These are phyloP conservation scores for Talaromyces liani DNA, from an alignment of 495 filamentous ascomycete species.

Conservation along the genomic window DNA sequence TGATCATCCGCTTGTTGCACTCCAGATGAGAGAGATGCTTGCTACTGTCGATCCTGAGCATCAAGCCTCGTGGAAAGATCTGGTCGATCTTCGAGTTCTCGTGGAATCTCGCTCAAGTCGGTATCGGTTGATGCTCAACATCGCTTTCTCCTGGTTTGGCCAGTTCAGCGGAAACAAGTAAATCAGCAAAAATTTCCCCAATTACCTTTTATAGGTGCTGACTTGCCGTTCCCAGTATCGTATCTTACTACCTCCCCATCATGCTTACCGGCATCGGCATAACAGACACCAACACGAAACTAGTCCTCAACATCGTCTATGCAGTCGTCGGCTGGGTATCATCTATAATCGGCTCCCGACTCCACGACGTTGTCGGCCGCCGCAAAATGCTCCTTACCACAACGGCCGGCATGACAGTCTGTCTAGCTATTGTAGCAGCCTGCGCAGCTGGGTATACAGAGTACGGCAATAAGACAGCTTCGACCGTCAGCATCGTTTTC, in stretches of 20 bases:
- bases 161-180: slow-evolving; percentile 6
- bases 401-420: neutral
- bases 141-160: slow-evolving; percentile 3
- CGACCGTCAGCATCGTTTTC: slow-evolving; percentile 49
- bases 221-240: neutral
- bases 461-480: neutral
- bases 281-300: neutral
- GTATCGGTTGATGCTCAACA: neutral
- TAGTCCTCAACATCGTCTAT: neutral
- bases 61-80: neutral
- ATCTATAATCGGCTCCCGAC: neutral
- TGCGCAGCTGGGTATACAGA: neutral
- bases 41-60: neutral
- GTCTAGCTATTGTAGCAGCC: neutral
- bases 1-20: slow-evolving; percentile 44
- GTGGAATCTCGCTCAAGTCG: neutral
- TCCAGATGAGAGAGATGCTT: slow-evolving; percentile 24
- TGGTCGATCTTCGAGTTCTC: neutral
- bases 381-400: slow-evolving; percentile 5
- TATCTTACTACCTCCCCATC: neutral
- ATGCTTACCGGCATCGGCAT: neutral
- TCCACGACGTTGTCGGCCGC: slow-evolving; percentile 4
- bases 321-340: neutral
- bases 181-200: too few species aligned
- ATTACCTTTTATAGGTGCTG: too few species aligned